phyloP scores from a whole-genome alignment of 2,329 filamentous ascomycete genomes.

The Trichoderma sp. region DNA sequence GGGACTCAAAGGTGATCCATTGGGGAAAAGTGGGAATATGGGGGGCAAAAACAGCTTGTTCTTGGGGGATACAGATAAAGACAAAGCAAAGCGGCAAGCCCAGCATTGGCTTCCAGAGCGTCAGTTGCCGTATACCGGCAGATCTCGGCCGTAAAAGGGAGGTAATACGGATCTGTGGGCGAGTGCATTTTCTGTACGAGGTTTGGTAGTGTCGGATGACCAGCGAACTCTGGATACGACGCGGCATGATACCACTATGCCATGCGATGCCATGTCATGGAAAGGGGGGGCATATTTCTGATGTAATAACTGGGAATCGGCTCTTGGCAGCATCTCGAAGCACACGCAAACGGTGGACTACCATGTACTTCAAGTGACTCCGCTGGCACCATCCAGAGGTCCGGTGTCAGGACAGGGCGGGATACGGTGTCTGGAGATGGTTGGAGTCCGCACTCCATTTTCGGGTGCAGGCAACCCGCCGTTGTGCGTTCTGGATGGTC shows the following conservation, averaged over 20 bases:
- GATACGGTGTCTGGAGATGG: not conserved
- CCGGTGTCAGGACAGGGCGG: not conserved
- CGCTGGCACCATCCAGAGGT: not conserved
- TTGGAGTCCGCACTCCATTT: not conserved
- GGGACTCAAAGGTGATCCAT: not conserved
- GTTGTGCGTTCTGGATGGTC: not conserved
- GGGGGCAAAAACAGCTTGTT: not conserved
- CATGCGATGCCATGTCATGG: not conserved
- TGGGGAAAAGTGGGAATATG: constrained; percentile 1
- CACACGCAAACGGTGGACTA: not conserved
- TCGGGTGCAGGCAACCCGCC: not conserved
- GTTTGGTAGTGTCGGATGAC: constrained; percentile 13
- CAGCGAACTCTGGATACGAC: constrained; percentile 12
- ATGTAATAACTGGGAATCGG: not conserved
- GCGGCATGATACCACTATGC: constrained; percentile 8
- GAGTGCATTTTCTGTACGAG: constrained; percentile 7
- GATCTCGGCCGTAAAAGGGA: constrained; percentile 16
- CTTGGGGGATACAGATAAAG: not conserved
- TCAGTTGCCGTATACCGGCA: not conserved
- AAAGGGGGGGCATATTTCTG: not conserved
- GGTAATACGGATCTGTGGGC: constrained; percentile 7
- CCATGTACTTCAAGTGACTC: not conserved
- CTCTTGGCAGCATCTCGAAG: constrained; percentile 2
- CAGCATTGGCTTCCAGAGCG: not conserved
- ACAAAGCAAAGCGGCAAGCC: not conserved